Base-by-base conservation (phyloP, 73 alveolate species). In the Urostyla sp. region DNA sequence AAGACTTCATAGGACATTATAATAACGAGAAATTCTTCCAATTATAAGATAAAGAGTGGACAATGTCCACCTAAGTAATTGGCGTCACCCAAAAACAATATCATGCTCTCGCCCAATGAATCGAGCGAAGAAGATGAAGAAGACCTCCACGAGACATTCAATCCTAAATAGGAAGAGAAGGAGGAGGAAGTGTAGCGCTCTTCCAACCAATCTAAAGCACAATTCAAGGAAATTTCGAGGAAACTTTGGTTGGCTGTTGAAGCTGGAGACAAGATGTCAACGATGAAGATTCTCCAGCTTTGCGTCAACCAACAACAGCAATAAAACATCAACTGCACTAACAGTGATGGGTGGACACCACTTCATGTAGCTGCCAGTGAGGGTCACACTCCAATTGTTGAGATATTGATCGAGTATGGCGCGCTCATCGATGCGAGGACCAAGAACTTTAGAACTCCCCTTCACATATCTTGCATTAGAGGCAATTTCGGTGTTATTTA, bases 311-410 rank as follows among this genome's bases (percentile, higher is more conserved):
- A 50, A 6, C 50, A 37, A 28, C 27, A 59, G 18, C 26, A 37
- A 11, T 20, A 13, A 10, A 43, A 49, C 24, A 66, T 75, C 28
- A 75, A 75, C 56, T 75, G 75, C 67, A 51, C 67, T 20, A 56
- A 56, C 53, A 36, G 58, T 27, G 90, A 80, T 34, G 60, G 79
- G 20, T 80, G 83, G 84, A 58, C 83, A 5, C 80, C 90, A 3
- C 32, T 80, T 34, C 90, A 80, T 50, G 49, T 87, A 20, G 94
- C 89, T 2, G 84, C 94, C 35, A 43, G 72, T 50, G 90, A 80
- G 52, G 90, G 90, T 1, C 80, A 80, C 31, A 44, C 51, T 10
- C 34, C 49, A 2, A 55, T 66, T 10, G 84, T 74, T 16, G 79
- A 80, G 44, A 50, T 80, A 18, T 36, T 80, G n/a, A 48, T 80